phyloP scores from a whole-genome alignment of 371 early-diverging fungal species.

The Rhizopus sp. region DNA sequence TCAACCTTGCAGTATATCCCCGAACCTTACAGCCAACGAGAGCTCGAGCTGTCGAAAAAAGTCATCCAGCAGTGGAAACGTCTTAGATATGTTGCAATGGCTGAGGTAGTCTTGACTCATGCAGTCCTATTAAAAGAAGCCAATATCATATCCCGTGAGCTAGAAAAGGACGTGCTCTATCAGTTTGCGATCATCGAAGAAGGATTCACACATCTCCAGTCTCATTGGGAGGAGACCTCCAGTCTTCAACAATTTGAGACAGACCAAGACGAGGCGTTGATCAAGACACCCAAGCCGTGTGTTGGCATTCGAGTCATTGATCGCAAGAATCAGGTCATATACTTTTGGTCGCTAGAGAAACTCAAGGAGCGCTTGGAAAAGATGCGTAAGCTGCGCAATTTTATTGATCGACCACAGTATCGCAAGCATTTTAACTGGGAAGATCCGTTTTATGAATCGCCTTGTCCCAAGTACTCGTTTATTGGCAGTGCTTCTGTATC shows the following conservation, averaged over 20 bases:
- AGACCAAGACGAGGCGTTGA: conserved; percentile 48
- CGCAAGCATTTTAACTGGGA: conserved; percentile 71
- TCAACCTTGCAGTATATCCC: conserved; percentile 39
- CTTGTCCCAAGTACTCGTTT: conserved; percentile 67
- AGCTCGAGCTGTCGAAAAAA: conserved; percentile 23
- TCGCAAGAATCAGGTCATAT: conserved; percentile 65
- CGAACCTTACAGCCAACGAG: conserved; percentile 42
- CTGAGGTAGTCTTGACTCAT: conserved; percentile 69
- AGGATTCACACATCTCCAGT: conserved; percentile 49
- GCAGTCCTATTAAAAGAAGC: conserved; percentile 83
- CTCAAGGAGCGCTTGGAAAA: conserved; percentile 65
- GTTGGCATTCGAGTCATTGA: conserved; percentile 76
- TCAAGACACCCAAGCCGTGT: conserved; percentile 50
- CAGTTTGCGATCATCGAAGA: conserved; percentile 78
- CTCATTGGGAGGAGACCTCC: conserved; percentile 67
- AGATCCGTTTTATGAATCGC: conserved; percentile 74
- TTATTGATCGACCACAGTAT: conserved; percentile 69
- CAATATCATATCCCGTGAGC: conserved; percentile 82
- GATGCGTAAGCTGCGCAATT: conserved; percentile 79
- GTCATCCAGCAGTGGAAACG: conserved; percentile 57
- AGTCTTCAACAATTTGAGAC: conserved; percentile 48
- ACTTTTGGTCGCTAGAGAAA: conserved; percentile 75
- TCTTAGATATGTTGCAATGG: conserved; percentile 69
- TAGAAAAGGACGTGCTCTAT: conserved; percentile 76
- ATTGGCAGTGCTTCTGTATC: conserved; percentile 65